Evolutionary conservation across 129 eudicot species (phyloP).

Genomic region (Tanacetum coccineum): DNA sequence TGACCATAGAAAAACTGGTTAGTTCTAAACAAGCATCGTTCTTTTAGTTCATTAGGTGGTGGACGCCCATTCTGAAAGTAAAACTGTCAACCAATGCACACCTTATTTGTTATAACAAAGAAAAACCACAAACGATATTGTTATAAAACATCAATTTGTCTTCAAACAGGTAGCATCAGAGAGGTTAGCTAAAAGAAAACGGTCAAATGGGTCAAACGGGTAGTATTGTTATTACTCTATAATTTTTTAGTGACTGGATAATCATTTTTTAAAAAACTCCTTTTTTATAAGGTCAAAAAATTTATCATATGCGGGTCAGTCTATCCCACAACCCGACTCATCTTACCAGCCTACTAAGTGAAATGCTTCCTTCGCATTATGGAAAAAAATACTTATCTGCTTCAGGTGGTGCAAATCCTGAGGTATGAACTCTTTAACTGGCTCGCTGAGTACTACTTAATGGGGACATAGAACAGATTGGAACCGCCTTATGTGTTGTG

Average conservation of each 20-base stretch:
- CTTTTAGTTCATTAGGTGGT: conserved; percentile 78
- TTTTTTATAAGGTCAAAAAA: background rate
- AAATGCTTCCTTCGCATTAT: conserved; percentile 4
- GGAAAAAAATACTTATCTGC: background rate
- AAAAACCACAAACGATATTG: conserved; percentile 4
- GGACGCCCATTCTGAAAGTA: conserved; percentile 90
- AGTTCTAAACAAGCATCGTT: conserved; percentile 66
- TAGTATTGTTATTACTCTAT: background rate
- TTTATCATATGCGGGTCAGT: background rate
- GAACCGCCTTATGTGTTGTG: conserved; percentile 68
- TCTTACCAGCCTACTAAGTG: background rate
- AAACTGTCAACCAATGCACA: conserved; percentile 51
- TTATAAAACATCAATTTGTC: background rate
- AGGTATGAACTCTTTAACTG: conserved; percentile 74
- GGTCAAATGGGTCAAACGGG: background rate
- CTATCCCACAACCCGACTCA: background rate
- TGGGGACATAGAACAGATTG: conserved; percentile 67
- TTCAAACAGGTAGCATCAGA: background rate
- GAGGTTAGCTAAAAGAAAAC: background rate
- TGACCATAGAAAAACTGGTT: conserved; percentile 87
- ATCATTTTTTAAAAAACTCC: no score
- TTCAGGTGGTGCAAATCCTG: conserved; percentile 37
- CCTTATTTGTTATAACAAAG: conserved; percentile 15
- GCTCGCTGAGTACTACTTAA: conserved; percentile 65
- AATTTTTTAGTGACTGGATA: no score